Evolutionary conservation across 768 basidiomycete genomes (phyloP).

Genomic region (Phanerodontia chrysosporium): DNA sequence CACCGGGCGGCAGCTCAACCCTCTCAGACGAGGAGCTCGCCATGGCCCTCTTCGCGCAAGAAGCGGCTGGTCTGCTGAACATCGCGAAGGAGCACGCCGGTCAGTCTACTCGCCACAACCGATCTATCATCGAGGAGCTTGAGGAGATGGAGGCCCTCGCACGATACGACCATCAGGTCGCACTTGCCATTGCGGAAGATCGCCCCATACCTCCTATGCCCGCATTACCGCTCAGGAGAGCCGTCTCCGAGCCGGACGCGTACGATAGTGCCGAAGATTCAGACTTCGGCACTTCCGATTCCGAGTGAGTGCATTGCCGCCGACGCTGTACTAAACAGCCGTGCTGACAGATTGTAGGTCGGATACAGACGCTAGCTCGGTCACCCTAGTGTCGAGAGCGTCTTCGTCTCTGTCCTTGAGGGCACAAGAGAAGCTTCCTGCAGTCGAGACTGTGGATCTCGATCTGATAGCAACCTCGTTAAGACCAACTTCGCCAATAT

Average conservation of each 20-base stretch:
- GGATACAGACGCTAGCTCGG: neutral
- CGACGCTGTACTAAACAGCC: neutral
- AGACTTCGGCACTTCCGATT: neutral
- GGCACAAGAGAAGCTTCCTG: neutral
- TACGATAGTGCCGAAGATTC: neutral
- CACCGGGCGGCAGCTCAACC: neutral
- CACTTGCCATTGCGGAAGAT: slow-evolving; percentile 18
- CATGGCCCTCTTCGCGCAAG: slow-evolving; percentile 18
- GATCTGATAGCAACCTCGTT: neutral
- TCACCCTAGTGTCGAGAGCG: neutral
- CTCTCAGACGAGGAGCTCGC: slow-evolving; percentile 22
- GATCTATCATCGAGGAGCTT: slow-evolving; percentile 15
- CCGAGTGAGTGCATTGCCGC: neutral
- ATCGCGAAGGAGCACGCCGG: slow-evolving; percentile 10
- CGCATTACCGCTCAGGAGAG: neutral
- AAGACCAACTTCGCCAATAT: neutral
- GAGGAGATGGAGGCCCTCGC: slow-evolving; percentile 17
- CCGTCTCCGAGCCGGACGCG: neutral
- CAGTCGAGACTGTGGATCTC: neutral
- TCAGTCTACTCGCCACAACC: neutral
- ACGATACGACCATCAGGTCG: slow-evolving; percentile 18
- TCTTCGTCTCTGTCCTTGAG: neutral
- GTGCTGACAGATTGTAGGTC: neutral
- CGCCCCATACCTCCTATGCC: slow-evolving; percentile 15
- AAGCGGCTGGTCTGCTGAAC: slow-evolving; percentile 16